phyloP scores from a whole-genome alignment of 2,329 filamentous ascomycete species.

The Ophiostoma piceae region DNA sequence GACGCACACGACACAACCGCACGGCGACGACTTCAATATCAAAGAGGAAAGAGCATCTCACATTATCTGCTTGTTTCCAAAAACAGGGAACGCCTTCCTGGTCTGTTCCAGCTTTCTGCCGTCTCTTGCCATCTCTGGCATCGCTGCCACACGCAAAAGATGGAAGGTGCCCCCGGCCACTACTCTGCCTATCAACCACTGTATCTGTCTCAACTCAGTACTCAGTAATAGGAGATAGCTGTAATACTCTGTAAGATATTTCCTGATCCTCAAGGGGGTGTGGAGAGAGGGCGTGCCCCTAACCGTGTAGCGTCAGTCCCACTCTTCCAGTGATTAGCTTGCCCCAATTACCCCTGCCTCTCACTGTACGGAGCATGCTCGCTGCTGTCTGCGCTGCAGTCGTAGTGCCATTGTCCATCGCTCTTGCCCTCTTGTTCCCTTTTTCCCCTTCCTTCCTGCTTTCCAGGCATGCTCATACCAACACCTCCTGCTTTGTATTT shows the following conservation, averaged over 20 bases:
- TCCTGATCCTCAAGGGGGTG: not conserved
- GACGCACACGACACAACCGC: not conserved
- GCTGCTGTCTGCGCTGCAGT: not conserved
- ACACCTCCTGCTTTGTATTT: conserved; percentile 5
- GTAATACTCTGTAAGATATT: too few relatives aligned
- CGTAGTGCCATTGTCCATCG: conserved; percentile 15
- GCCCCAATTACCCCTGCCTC: conserved; percentile 22
- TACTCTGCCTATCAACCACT: not conserved
- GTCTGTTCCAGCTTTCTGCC: not conserved
- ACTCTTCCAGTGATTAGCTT: conserved; percentile 20
- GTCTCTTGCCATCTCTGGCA: not conserved
- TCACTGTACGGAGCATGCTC: conserved; percentile 17
- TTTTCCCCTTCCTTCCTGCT: conserved; percentile 19
- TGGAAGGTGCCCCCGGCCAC: not conserved
- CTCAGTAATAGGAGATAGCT: too few relatives aligned
- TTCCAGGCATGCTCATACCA: conserved; percentile 20
- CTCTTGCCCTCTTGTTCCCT: conserved; percentile 10
- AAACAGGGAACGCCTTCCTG: conserved; percentile 1
- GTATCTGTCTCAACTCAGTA: too few relatives aligned
- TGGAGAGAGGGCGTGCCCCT: conserved; percentile 19
- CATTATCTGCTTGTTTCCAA: not conserved
- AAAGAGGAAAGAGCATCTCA: not conserved
- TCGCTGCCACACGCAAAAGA: not conserved
- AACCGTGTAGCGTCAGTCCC: conserved; percentile 20
- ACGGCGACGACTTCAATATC: not conserved